Conservation (phyloP, 768 basidiomycete genomes). For the Naematelia aurantialba region DNA sequence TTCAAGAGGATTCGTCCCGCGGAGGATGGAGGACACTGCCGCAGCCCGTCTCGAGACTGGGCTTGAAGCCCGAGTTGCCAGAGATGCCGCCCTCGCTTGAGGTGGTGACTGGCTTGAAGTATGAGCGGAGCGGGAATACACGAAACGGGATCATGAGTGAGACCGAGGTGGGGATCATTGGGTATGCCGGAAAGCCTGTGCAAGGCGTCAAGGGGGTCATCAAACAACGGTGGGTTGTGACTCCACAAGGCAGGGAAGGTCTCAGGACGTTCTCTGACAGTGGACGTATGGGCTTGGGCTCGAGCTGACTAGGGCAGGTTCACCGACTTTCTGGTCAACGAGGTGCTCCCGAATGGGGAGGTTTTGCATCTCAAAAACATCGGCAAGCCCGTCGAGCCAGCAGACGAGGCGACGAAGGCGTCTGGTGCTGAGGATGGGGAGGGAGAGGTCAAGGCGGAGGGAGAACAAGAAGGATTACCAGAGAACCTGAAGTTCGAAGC, state of each 20-base stretch:
- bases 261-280: too few species aligned
- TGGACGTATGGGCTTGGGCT: too few species aligned
- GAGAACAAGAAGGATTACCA: constrained; percentile 30
- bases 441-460: constrained; percentile 50
- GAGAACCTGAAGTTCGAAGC: constrained; percentile 31
- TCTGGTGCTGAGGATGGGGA: too few species aligned
- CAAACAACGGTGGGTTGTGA: constrained; percentile 79
- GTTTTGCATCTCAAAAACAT: constrained; percentile 78
- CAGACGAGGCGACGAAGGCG: constrained; percentile 18
- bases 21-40: constrained; percentile 10
- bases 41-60: constrained; percentile 30
- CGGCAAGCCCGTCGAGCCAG: constrained; percentile 61
- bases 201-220: constrained; percentile 76
- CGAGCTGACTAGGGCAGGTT: constrained; percentile 59
- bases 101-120: constrained; percentile 28
- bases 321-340: constrained; percentile 92
- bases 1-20: constrained; percentile 4
- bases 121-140: constrained; percentile 19
- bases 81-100: constrained; percentile 34
- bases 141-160: constrained; percentile 33
- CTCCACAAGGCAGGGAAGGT: neutral
- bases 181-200: constrained; percentile 28
- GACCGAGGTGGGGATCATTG: constrained; percentile 37
- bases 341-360: constrained; percentile 76
- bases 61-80: constrained; percentile 34